Evolutionary conservation across 2,329 filamentous ascomycete species (phyloP).

Genomic region (Fusarium sp.): DNA sequence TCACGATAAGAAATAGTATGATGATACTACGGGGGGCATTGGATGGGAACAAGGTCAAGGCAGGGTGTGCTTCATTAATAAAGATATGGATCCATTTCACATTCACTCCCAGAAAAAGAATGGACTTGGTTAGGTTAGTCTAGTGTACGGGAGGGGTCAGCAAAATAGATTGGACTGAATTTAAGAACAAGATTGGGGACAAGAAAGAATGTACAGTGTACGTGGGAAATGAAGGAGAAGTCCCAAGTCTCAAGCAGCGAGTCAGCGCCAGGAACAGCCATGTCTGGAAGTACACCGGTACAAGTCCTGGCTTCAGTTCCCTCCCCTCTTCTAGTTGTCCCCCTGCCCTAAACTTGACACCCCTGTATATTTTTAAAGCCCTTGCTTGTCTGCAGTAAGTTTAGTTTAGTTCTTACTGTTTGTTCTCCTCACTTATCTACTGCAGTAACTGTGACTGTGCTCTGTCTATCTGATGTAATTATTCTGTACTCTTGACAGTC

Average conservation of each 20-base stretch:
- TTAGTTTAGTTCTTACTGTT: conserved; percentile 5
- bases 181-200: neutral
- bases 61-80: conserved; percentile 39
- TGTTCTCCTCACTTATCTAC: neutral
- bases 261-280: conserved; percentile 35
- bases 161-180: conserved; percentile 39
- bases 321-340: neutral
- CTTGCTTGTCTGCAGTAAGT: conserved; percentile 11
- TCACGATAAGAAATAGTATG: conserved; percentile 28
- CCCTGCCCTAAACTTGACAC: conserved; percentile 2
- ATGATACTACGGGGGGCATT: conserved; percentile 23
- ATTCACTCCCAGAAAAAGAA: conserved; percentile 7
- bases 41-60: neutral
- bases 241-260: conserved; percentile 25
- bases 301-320: neutral
- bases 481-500: neutral
- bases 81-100: conserved; percentile 25
- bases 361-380: conserved; percentile 1
- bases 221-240: conserved; percentile 41
- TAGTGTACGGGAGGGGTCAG: conserved; percentile 40
- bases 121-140: conserved; percentile 1
- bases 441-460: neutral
- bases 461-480: conserved; percentile 4
- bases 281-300: conserved; percentile 32
- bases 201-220: conserved; percentile 34